phyloP scores from a whole-genome alignment of 306 rosid species.

The Crotalaria pallida region DNA sequence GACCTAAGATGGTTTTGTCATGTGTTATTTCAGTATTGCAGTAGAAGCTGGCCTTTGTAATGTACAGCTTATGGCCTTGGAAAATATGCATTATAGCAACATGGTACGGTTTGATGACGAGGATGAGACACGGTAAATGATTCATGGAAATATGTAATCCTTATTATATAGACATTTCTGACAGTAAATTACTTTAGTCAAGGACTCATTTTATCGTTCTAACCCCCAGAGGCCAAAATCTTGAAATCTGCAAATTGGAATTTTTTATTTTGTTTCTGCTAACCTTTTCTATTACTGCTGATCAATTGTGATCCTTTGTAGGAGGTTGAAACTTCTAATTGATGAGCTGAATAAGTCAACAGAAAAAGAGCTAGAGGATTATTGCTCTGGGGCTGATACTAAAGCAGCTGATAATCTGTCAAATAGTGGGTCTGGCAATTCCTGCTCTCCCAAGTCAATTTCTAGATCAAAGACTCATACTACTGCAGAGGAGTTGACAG shows the following conservation, averaged over 20 bases:
- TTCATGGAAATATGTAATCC: conserved; percentile 12
- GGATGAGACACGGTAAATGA: conserved; percentile 71
- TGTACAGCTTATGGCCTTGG: conserved; percentile 74
- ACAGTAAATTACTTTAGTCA: conserved; percentile 2
- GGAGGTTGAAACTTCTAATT: conserved; percentile 69
- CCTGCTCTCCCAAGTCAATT: conserved; percentile 36
- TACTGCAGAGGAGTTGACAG: conserved; percentile 40
- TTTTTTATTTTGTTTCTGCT: conserved; percentile 12
- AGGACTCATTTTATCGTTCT: not conserved
- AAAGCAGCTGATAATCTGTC: conserved; percentile 48
- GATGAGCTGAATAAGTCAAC: conserved; percentile 48
- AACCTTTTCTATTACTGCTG: conserved; percentile 2
- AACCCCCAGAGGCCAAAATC: not conserved
- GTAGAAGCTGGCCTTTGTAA: conserved; percentile 58
- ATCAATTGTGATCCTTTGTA: conserved; percentile 29
- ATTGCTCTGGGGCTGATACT: conserved; percentile 80
- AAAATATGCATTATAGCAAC: conserved; percentile 89
- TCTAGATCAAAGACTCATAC: conserved; percentile 29
- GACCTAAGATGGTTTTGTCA: conserved; percentile 15
- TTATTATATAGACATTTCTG: not conserved
- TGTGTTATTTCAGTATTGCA: conserved; percentile 59
- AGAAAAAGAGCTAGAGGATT: conserved; percentile 39
- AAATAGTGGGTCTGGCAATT: conserved; percentile 33
- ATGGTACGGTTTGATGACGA: conserved; percentile 79
- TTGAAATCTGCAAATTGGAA: conserved; percentile 6